phyloP scores from a whole-genome alignment of 1,284 basidiomycete species.

The Gymnopus androsaceus region DNA sequence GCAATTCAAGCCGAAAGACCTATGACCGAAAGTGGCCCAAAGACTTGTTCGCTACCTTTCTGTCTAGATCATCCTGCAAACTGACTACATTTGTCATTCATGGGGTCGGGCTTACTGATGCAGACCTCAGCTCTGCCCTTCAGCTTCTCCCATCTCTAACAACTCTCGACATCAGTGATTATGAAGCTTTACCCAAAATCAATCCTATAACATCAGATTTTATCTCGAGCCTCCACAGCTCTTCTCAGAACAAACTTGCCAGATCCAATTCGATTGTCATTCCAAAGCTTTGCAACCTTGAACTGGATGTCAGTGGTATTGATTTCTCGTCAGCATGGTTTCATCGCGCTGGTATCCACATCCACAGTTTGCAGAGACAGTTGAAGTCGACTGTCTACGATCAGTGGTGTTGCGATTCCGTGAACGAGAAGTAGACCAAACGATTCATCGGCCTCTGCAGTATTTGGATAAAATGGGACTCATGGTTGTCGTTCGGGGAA shows the following conservation, averaged over 20 bases:
- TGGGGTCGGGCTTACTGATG: too few species aligned
- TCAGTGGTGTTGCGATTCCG: neutral
- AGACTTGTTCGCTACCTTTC: too few species aligned
- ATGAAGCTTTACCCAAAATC: too few species aligned
- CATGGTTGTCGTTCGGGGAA: neutral
- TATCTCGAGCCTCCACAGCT: neutral
- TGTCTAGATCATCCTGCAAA: too few species aligned
- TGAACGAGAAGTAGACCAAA: neutral
- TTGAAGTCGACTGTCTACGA: neutral
- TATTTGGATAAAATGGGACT: neutral
- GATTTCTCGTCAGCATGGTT: constrained; percentile 3
- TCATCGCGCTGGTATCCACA: constrained; percentile 8
- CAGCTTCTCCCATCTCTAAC: too few species aligned
- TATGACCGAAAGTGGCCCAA: too few species aligned
- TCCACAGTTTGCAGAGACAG: neutral
- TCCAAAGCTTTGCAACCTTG: neutral
- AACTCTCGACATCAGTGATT: too few species aligned
- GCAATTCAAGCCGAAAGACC: too few species aligned
- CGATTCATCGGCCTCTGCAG: neutral
- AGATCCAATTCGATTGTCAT: neutral
- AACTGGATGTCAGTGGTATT: neutral
- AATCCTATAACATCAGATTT: neutral
- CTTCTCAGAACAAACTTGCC: neutral
- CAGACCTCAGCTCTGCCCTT: too few species aligned
- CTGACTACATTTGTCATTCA: too few species aligned